Evolutionary conservation across 2,329 filamentous ascomycete species (phyloP).

Genomic region (Fusarium sp.): DNA sequence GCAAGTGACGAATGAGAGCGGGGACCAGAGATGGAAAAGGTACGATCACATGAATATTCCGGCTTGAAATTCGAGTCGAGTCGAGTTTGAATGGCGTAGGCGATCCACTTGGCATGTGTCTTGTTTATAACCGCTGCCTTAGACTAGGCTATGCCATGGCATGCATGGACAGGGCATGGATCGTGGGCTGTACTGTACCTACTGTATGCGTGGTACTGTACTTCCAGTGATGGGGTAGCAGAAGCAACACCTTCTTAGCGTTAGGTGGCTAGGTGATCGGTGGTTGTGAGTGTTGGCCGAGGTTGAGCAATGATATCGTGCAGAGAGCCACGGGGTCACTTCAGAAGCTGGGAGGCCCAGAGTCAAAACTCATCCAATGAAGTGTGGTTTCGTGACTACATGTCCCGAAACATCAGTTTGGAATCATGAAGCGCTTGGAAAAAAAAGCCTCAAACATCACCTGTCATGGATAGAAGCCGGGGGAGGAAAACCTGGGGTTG

Average conservation of each 20-base stretch:
- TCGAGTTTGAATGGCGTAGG: conserved; percentile 32
- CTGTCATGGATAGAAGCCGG: conserved; percentile 8
- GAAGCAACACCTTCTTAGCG: neutral
- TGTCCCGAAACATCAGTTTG: conserved; percentile 17
- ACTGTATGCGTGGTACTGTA: conserved; percentile 24
- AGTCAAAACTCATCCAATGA: conserved; percentile 23
- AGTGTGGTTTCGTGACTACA: conserved; percentile 6
- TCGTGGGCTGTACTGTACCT: conserved; percentile 24
- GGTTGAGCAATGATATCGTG: conserved; percentile 40
- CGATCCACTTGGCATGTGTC: conserved; percentile 30
- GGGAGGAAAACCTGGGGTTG: conserved; percentile 29
- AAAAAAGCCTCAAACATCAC: conserved; percentile 27
- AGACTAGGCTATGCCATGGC: conserved; percentile 15
- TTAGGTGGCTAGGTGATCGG: conserved; percentile 10
- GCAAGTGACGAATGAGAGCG: conserved; percentile 22
- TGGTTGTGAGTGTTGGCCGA: conserved; percentile 12
- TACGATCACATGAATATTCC: conserved; percentile 32
- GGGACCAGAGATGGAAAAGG: conserved; percentile 30
- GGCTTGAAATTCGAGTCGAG: conserved; percentile 14
- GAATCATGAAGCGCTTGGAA: conserved; percentile 4
- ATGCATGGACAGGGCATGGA: conserved; percentile 29
- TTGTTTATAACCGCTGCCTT: conserved; percentile 31
- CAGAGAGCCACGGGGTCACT: conserved; percentile 35
- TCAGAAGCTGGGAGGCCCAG: conserved; percentile 22
- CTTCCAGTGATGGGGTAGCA: neutral